Evolutionary conservation across 768 basidiomycete genomes (phyloP), one percentile per base, ranked within the genome.

Genomic region (Mycena vulgaris): DNA sequence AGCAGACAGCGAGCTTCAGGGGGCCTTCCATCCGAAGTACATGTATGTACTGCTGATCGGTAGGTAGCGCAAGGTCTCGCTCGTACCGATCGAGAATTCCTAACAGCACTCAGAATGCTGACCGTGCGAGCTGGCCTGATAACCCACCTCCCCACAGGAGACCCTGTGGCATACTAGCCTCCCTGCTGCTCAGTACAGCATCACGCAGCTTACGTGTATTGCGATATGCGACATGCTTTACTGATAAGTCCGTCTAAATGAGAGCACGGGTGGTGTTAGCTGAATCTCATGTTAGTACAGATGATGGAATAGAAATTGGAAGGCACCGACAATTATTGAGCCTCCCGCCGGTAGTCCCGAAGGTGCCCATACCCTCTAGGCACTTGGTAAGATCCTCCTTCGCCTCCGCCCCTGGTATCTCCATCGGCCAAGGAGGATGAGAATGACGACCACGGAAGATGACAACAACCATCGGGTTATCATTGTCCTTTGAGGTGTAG

Each of bases 361-460:
- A 16, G 5, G 30, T 39, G 0, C 61, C 48, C 23, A 30, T 28
- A 13, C 1, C 11, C 1, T 31, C 35, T 0, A 63, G 23, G 21
- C 33, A 52, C 48, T 40, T 39, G 0, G 48, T 21, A 1, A 52
- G 16, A 28, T 63, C 61, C 8, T 8, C 49, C 33, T 37, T 40
- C 8, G 61, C 61, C 17, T 16, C 61, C 11, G 9, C 37, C 2
- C 25, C 11, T 0, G 61, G 48, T 31, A 51, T 63, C 10, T 63
- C 48, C 48, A 51, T 19, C 2, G 61, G 61, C 61, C 61, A 63
- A 17, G 61, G 61, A 3, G 49, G 61, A 39, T 63, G 61, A 1
- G 48, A 51, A 21, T 63, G 61, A 13, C 2, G 35, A 5, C 61
- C 61, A 21, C 49, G 48, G 17, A 63, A 51, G 17, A 63, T 52